Evolutionary conservation across 177 flowering plant genomes (phyloP).

Genomic region (Vitis hybrid): DNA sequence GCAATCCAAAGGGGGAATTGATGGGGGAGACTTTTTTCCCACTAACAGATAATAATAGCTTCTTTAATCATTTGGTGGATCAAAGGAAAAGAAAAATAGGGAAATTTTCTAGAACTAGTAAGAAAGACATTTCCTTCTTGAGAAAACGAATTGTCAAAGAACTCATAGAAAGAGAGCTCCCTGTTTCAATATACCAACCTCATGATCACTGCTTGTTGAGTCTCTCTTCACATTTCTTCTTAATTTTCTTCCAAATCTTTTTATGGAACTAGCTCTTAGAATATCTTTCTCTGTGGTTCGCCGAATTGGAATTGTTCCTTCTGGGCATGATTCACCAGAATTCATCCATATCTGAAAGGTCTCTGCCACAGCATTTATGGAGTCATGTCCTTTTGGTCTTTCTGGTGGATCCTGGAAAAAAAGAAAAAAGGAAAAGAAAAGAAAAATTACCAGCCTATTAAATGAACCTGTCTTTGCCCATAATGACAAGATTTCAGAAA

Average conservation of each 20-base stretch:
- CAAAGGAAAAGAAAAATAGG: background rate
- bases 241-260: conserved; percentile 57
- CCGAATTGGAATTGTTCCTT: conserved; percentile 85
- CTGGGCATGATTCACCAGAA: conserved; percentile 78
- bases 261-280: conserved; percentile 56
- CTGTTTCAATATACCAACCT: conserved; percentile 30
- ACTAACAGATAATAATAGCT: too few species aligned
- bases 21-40: too few species aligned
- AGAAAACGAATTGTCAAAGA: too few species aligned
- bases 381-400: conserved; percentile 41
- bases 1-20: too few species aligned
- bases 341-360: conserved; percentile 47
- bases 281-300: conserved; percentile 76
- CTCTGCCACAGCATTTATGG: conserved; percentile 12
- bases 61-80: too few species aligned
- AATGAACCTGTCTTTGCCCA: conserved; percentile 1
- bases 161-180: background rate
- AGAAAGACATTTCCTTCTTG: too few species aligned
- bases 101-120: background rate
- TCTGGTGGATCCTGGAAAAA: conserved; percentile 60
- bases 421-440: background rate
- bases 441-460: background rate
- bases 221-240: conserved; percentile 44
- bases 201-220: conserved; percentile 51
- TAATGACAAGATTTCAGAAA: background rate